Percentiles rank a stretch among this genome's conserved stretches.
Conservation (phyloP, 1,139 yeast genomes). For the Meyerozyma smithsonii region DNA sequence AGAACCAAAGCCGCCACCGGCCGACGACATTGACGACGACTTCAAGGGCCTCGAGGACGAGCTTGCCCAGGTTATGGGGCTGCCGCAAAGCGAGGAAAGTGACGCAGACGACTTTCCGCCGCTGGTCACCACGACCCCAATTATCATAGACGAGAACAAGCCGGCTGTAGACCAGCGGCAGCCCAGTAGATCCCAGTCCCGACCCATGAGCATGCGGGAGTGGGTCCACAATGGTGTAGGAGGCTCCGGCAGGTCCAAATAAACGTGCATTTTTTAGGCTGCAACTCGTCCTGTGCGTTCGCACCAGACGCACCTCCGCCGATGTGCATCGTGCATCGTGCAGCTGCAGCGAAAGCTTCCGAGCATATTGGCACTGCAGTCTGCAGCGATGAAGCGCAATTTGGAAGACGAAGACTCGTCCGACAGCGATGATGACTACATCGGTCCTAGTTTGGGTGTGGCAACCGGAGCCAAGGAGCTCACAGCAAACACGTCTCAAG, state of each 20-base stretch:
- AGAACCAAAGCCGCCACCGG: slow-evolving; percentile 17
- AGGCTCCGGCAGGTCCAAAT: slow-evolving; percentile 14
- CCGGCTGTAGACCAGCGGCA: background rate
- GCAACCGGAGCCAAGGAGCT: no score
- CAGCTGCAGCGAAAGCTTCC: background rate
- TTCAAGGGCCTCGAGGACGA: slow-evolving; percentile 44
- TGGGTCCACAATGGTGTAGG: slow-evolving; percentile 9
- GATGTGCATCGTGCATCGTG: background rate
- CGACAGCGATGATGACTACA: slow-evolving; percentile 1
- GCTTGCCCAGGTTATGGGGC: slow-evolving; percentile 35
- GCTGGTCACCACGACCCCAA: slow-evolving; percentile 4
- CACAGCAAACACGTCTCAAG: no score
- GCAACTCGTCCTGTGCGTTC: background rate
- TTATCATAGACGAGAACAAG: slow-evolving; percentile 9
- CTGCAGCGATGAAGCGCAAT: background rate
- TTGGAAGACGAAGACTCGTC: background rate
- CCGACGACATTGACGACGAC: slow-evolving; percentile 33
- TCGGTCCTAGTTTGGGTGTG: background rate
- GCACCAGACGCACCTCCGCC: background rate
- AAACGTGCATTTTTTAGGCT: slow-evolving; percentile 1
- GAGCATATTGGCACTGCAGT: background rate
- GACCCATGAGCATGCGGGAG: slow-evolving; percentile 14
- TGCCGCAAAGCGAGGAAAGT: slow-evolving; percentile 23
- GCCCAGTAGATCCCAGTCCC: slow-evolving; percentile 3
- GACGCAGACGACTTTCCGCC: slow-evolving; percentile 21